phyloP scores from a whole-genome alignment of 352 stramenopile species.

The Aphanomyces stellatus region DNA sequence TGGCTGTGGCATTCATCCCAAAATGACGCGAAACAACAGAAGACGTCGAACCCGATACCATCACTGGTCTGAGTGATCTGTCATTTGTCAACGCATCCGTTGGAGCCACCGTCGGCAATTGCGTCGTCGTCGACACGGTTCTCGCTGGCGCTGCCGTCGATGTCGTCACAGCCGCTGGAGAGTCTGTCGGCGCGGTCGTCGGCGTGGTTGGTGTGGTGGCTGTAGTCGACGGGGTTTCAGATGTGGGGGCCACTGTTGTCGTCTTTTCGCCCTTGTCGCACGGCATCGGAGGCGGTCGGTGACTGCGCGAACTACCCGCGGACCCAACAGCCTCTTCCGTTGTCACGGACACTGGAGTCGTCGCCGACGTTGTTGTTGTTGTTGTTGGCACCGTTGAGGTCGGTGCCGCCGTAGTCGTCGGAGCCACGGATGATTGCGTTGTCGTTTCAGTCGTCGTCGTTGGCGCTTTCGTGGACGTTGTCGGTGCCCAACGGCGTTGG shows the following conservation, averaged over 20 bases:
- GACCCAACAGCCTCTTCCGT: too few relatives aligned
- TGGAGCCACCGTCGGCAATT: too few relatives aligned
- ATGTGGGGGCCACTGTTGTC: neutral
- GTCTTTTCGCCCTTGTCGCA: neutral
- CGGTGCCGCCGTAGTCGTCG: too few relatives aligned
- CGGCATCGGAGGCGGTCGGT: neutral
- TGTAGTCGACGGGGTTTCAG: neutral
- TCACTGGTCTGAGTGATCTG: too few relatives aligned
- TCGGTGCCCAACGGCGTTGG: slow-evolving; percentile 7
- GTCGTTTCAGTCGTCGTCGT: neutral
- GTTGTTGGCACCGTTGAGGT: neutral
- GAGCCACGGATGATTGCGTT: neutral
- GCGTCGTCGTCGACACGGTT: neutral
- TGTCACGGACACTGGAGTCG: neutral
- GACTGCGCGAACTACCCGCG: neutral
- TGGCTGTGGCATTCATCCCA: too few relatives aligned
- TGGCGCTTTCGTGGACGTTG: too few relatives aligned
- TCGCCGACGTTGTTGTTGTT: neutral
- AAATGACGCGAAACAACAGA: too few relatives aligned
- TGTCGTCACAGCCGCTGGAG: neutral
- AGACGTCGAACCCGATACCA: too few relatives aligned
- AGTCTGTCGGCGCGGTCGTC: neutral
- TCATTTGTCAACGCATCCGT: too few relatives aligned
- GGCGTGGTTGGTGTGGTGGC: neutral
- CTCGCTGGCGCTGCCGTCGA: neutral